These are phyloP conservation scores for Fremontodendron californicum DNA, from an alignment of 345 rosid genomes.

Conservation along the genomic window DNA sequence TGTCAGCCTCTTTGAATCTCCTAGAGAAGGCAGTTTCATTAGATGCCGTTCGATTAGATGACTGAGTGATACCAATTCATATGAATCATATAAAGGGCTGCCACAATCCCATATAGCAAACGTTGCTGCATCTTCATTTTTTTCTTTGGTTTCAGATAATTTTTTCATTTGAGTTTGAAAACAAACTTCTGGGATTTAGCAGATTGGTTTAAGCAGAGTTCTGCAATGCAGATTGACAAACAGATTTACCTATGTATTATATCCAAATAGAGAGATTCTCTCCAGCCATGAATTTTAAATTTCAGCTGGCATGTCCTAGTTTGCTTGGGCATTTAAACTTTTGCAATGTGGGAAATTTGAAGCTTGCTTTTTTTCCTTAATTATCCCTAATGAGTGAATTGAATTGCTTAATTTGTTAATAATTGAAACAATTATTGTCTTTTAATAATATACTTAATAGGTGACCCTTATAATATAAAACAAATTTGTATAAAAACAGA, in stretches of 20 bases:
- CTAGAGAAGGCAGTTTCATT: conserved; percentile 14
- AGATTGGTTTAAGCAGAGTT: not conserved
- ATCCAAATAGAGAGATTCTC: conserved; percentile 17
- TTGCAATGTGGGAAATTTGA: not conserved
- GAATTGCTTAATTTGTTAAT: not conserved
- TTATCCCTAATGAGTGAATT: not conserved
- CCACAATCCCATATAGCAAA: conserved; percentile 17
- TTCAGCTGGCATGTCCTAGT: not conserved
- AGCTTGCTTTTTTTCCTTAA: not conserved
- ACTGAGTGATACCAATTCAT: conserved; percentile 12
- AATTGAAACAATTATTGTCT: conserved; percentile 1
- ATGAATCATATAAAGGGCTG: conserved; percentile 22
- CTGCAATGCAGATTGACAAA: not conserved
- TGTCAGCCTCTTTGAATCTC: conserved; percentile 8
- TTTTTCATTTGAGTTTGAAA: not conserved
- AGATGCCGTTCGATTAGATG: conserved; percentile 16
- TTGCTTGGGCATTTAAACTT: not conserved
- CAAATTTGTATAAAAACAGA: not conserved
- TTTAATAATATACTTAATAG: not conserved
- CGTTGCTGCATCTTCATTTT: not conserved
- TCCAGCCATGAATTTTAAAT: not conserved
- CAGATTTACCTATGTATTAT: not conserved
- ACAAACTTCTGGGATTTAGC: not conserved
- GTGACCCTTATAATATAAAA: no score
- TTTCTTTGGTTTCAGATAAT: not conserved